Evolutionary conservation across 2,329 filamentous ascomycete genomes (phyloP), one percentile per base, ranked within the genome.

Genomic region (Cladosporium sp.): DNA sequence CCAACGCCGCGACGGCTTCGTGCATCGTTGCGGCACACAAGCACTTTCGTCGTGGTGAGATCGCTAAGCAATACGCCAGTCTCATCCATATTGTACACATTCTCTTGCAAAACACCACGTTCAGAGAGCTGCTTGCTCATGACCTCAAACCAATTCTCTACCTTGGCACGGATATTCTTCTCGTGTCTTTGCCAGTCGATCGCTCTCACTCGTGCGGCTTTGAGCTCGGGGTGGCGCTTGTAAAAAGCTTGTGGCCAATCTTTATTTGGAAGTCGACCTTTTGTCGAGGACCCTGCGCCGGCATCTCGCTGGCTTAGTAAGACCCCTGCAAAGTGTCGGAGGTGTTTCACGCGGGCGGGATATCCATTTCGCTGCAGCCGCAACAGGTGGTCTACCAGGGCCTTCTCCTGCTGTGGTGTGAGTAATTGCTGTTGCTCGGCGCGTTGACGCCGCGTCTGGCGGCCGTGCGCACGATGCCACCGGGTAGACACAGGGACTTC

Each of bases 51-150:
- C 42, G 61, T 62, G 41, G 50, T 55, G 6, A 57, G 57, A 48
- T 59, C 52, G 43, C 27, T 57, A 29, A 69, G 55, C 53, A 68
- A 58, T 13, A 68, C 56, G 45, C 64, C 60, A 22, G 64, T 69
- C 58, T 68, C 59, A 45, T 69, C 63, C 52, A 69, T 67, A 50
- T 68, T 68, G 53, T 69, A 69, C 12, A 66, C 53, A 54, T 66
- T 68, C 54, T 61, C 59, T 13, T 67, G 52, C 15, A 61, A 56
- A 4, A 47, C 32, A 11, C 2, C 43, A 11, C 18, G 2, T 13
- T 9, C 40, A 2, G n/a, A 19, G 13, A 43, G 24, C 24, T 42
- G 1, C 47, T 56, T 43, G 22, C 56, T 50, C 48, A 69, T 68
- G 13, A 68, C 53, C 24, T 59, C 48, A 59, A 69, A 66, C 61